Evolutionary conservation across 2,329 filamentous ascomycete genomes (phyloP).

Genomic region (Nothophoma quercina): DNA sequence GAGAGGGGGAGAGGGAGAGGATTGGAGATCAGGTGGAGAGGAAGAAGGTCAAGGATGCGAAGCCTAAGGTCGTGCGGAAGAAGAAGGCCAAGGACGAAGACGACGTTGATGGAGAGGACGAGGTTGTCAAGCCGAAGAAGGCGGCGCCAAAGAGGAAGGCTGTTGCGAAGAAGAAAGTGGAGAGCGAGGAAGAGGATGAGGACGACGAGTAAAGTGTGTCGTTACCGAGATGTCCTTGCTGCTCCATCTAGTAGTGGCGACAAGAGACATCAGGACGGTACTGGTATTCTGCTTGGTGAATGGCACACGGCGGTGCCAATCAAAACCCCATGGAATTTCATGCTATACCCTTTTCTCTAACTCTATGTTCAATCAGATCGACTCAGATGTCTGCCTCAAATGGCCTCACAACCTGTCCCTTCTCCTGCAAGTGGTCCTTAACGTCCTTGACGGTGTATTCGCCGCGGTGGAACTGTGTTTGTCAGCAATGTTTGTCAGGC

Average conservation of each 20-base stretch:
- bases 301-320: too few relatives aligned
- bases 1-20: slow-evolving; percentile 74
- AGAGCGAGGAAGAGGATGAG: slow-evolving; percentile 33
- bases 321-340: too few relatives aligned
- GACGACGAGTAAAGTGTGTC: slow-evolving; percentile 22
- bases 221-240: too few relatives aligned
- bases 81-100: slow-evolving; percentile 40
- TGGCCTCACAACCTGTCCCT: slow-evolving; percentile 79
- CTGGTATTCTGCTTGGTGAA: too few relatives aligned
- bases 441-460: slow-evolving; percentile 96
- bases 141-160: slow-evolving; percentile 21
- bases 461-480: slow-evolving; percentile 79
- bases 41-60: slow-evolving; percentile 53
- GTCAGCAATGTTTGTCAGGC: background rate
- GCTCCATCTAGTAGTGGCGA: too few relatives aligned
- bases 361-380: too few relatives aligned
- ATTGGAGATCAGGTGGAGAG: slow-evolving; percentile 80
- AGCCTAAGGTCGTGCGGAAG: slow-evolving; percentile 49
- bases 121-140: slow-evolving; percentile 3
- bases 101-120: slow-evolving; percentile 9
- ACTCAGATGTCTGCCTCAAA: slow-evolving; percentile 63
- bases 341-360: too few relatives aligned
- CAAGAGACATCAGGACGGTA: too few relatives aligned
- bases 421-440: slow-evolving; percentile 77
- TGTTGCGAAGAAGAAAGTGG: slow-evolving; percentile 22